phyloP scores from a whole-genome alignment of 2,329 filamentous ascomycete species.

The Aspergillus persii region DNA sequence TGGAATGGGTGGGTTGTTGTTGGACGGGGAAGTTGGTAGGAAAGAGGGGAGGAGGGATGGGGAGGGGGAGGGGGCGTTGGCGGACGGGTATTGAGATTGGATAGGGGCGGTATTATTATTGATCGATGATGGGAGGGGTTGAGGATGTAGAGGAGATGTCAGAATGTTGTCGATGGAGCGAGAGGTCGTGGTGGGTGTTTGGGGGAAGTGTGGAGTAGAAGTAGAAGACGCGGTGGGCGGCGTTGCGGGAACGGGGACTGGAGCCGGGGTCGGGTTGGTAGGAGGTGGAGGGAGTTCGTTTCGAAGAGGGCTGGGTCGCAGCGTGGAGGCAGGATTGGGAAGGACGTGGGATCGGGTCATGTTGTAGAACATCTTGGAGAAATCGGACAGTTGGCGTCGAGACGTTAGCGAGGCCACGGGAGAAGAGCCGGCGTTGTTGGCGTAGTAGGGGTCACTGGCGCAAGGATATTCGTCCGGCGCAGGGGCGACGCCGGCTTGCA shows the following conservation, averaged over 20 bases:
- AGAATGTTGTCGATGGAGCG: conserved; percentile 8
- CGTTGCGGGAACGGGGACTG: conserved; percentile 1
- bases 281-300: conserved; percentile 21
- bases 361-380: conserved; percentile 35
- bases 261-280: not conserved
- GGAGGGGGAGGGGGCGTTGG: conserved; percentile 7
- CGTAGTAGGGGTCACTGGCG: conserved; percentile 10
- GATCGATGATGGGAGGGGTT: conserved; percentile 7
- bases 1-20: conserved; percentile 8
- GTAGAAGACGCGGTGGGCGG: conserved; percentile 1
- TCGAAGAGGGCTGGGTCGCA: conserved; percentile 26
- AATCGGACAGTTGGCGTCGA: conserved; percentile 27
- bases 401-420: conserved; percentile 9
- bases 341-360: conserved; percentile 34
- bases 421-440: conserved; percentile 7
- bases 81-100: conserved; percentile 8
- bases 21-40: conserved; percentile 19
- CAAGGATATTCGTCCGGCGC: conserved; percentile 18
- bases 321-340: conserved; percentile 19
- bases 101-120: not conserved
- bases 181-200: conserved; percentile 8
- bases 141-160: conserved; percentile 15
- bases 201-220: conserved; percentile 15
- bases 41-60: conserved; percentile 13
- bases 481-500: conserved; percentile 34